Evolutionary conservation across 306 rosid genomes (phyloP).

Genomic region (Glycine latifolia): DNA sequence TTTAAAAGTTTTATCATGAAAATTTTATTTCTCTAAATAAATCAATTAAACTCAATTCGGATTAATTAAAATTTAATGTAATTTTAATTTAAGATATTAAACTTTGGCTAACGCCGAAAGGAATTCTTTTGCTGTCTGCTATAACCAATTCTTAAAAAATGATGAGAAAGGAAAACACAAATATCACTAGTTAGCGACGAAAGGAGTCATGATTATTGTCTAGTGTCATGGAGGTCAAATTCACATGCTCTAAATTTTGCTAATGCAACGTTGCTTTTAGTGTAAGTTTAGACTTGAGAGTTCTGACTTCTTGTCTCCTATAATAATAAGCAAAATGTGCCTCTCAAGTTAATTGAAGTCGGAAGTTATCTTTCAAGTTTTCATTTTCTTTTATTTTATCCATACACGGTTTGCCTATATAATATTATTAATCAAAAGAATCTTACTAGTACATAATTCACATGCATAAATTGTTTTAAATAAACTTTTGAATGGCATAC

Average conservation of each 20-base stretch:
- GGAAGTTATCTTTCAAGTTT: background rate
- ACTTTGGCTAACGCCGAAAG: background rate
- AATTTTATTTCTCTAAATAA: too few relatives aligned
- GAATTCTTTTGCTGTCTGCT: background rate
- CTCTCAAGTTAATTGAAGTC: background rate
- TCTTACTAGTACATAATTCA: background rate
- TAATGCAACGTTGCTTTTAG: background rate
- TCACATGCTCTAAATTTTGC: slow-evolving; percentile 1
- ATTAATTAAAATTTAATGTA: too few relatives aligned
- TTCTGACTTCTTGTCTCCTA: slow-evolving; percentile 33
- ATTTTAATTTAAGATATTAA: too few relatives aligned
- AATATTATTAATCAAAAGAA: background rate
- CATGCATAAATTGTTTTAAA: slow-evolving; percentile 6
- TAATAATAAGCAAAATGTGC: background rate
- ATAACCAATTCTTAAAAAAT: background rate
- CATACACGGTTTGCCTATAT: background rate
- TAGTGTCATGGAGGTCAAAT: background rate
- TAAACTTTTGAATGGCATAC: background rate
- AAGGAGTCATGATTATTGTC: background rate
- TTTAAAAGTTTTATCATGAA: too few relatives aligned
- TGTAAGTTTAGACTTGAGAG: background rate
- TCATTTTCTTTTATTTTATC: background rate
- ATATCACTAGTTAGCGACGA: background rate
- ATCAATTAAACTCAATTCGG: too few relatives aligned
- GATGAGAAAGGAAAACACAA: background rate